phyloP scores from a whole-genome alignment of 805 yeast genomes.

The Monosporozyma solicola region DNA sequence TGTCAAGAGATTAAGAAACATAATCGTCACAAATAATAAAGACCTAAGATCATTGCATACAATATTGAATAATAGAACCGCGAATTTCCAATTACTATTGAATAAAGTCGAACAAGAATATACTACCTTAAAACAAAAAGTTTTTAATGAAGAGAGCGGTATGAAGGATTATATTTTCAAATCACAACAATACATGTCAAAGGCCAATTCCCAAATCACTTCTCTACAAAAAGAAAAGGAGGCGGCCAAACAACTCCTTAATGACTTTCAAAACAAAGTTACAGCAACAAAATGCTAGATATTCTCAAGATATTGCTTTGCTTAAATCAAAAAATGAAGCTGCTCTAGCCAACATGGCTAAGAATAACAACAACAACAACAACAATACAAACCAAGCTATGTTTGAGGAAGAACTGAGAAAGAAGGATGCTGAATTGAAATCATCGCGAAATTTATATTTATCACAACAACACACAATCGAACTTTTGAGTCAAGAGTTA shows the following conservation, averaged over 20 bases:
- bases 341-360: background rate
- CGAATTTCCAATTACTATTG: slow-evolving; percentile 3
- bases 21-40: background rate
- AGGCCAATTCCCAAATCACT: background rate
- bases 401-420: background rate
- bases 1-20: slow-evolving; percentile 4
- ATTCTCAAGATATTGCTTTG: background rate
- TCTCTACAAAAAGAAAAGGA: background rate
- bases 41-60: slow-evolving; percentile 6
- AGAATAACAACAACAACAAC: background rate
- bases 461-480: background rate
- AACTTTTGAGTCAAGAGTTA: background rate
- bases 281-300: background rate
- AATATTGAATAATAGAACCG: slow-evolving; percentile 5
- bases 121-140: background rate
- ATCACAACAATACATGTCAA: background rate
- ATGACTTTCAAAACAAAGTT: background rate
- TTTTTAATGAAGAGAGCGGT: background rate
- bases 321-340: background rate
- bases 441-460: background rate
- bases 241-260: background rate
- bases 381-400: background rate
- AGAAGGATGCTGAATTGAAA: background rate
- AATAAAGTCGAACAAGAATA: background rate
- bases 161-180: background rate